Evolutionary conservation across 495 filamentous ascomycete genomes (phyloP).

Genomic region (Xylaria intraflava): DNA sequence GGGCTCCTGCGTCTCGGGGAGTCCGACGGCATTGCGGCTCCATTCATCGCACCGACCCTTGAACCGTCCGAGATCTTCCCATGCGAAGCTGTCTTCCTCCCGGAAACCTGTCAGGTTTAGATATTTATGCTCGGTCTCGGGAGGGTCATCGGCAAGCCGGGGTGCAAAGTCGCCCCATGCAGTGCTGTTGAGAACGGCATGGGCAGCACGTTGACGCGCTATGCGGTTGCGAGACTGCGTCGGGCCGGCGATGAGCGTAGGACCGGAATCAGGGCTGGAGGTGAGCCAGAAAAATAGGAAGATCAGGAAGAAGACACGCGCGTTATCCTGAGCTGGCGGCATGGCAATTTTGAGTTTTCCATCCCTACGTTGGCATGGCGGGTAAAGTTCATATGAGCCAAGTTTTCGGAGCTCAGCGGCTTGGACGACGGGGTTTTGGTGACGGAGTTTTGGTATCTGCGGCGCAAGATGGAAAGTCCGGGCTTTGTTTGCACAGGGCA

Average conservation of each 20-base stretch:
- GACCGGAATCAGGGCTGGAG: conserved; percentile 31
- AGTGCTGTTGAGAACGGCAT: conserved; percentile 62
- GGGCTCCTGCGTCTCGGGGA: conserved; percentile 33
- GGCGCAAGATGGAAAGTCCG: no score
- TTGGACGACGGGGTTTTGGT: not conserved
- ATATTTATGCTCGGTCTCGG: conserved; percentile 42
- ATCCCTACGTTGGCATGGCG: conserved; percentile 19
- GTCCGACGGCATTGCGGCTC: conserved; percentile 35
- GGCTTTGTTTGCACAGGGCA: not conserved
- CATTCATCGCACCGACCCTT: conserved; percentile 37
- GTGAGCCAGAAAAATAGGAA: conserved; percentile 39
- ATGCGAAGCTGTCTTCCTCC: conserved; percentile 65
- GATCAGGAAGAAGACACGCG: conserved; percentile 34
- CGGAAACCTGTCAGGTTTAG: conserved; percentile 74
- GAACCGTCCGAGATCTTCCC: conserved; percentile 54
- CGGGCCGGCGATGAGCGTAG: conserved; percentile 35
- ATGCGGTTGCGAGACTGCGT: conserved; percentile 33
- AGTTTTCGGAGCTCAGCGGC: not conserved
- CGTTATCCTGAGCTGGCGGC: conserved; percentile 34
- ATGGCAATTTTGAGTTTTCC: conserved; percentile 19
- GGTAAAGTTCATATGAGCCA: conserved; percentile 2
- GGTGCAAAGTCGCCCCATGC: conserved; percentile 69
- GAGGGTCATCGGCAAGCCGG: conserved; percentile 21
- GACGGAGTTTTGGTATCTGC: not conserved
- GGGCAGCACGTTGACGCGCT: conserved; percentile 48